These are phyloP conservation scores for Sphagnum tenellum DNA, from an alignment of 225 moss, liverwort and hornwort species.

Conservation along the genomic window DNA sequence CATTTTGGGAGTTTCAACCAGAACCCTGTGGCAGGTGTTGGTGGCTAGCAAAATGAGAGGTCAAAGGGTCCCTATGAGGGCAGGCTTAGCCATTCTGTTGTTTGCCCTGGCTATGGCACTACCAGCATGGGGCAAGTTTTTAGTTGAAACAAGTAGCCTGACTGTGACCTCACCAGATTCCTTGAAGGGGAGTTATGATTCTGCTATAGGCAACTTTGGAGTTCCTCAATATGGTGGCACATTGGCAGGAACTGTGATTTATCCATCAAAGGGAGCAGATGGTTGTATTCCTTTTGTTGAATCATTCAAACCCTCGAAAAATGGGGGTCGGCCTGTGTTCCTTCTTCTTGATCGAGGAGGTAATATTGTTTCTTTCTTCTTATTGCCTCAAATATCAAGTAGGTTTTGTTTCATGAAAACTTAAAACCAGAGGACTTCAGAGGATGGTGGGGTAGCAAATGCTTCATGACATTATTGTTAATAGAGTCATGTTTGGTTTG, in stretches of 20 bases:
- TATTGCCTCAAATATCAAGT: neutral
- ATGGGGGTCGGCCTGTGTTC: conserved; percentile 34
- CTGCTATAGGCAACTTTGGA: conserved; percentile 45
- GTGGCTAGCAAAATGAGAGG: conserved; percentile 6
- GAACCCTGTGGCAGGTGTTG: no score
- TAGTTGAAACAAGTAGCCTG: conserved; percentile 39
- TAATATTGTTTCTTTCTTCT: conserved; percentile 3
- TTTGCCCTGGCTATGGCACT: conserved; percentile 6
- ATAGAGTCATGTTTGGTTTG: no score
- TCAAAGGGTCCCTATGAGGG: conserved; percentile 3
- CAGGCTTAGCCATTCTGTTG: conserved; percentile 12
- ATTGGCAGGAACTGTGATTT: conserved; percentile 42
- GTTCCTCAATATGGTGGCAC: conserved; percentile 48
- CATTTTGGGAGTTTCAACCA: no score
- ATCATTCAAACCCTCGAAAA: conserved; percentile 15
- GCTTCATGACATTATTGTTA: no score
- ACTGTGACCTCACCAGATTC: conserved; percentile 37
- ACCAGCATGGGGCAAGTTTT: conserved; percentile 23
- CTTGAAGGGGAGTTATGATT: conserved; percentile 31
- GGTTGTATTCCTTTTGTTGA: conserved; percentile 27
- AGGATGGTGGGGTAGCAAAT: no score
- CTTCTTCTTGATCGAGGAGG: conserved; percentile 50
- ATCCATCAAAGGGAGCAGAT: conserved; percentile 23
- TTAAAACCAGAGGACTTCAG: no score
- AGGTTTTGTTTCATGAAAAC: no score